phyloP scores from a whole-genome alignment of 805 yeast species.

The Myxozyma mucilagina region DNA sequence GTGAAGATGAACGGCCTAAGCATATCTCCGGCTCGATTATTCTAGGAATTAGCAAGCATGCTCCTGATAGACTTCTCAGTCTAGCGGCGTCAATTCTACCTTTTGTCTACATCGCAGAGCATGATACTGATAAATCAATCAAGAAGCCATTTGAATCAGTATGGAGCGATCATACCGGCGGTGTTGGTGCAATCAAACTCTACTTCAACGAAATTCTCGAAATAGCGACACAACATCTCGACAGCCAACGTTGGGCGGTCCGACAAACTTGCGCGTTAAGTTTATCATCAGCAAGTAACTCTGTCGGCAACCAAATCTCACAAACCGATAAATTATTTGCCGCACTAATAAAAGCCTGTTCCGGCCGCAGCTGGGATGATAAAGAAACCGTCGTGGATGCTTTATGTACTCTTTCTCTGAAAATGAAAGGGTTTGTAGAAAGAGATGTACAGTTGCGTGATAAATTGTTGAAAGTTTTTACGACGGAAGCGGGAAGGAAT shows the following conservation, averaged over 20 bases:
- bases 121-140: slow-evolving; percentile 56
- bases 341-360: slow-evolving; percentile 58
- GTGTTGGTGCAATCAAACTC: slow-evolving; percentile 64
- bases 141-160: slow-evolving; percentile 54
- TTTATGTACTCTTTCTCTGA: slow-evolving; percentile 56
- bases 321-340: slow-evolving; percentile 47
- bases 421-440: slow-evolving; percentile 45
- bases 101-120: slow-evolving; percentile 71
- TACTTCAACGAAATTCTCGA: slow-evolving; percentile 68
- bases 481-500: slow-evolving; percentile 63
- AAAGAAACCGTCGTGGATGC: slow-evolving; percentile 77
- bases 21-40: slow-evolving; percentile 40
- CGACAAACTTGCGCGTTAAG: slow-evolving; percentile 72
- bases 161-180: slow-evolving; percentile 83
- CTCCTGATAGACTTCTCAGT: slow-evolving; percentile 64
- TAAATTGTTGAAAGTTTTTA: slow-evolving; percentile 39
- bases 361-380: slow-evolving; percentile 86
- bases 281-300: slow-evolving; percentile 57
- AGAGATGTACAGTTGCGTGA: slow-evolving; percentile 41
- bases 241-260: slow-evolving; percentile 59
- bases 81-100: slow-evolving; percentile 72
- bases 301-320: slow-evolving; percentile 40
- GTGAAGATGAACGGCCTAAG: slow-evolving; percentile 48
- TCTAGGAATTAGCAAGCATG: slow-evolving; percentile 65
- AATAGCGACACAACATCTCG: slow-evolving; percentile 52